These are phyloP conservation scores for Neurospora pannonica DNA, from an alignment of 495 filamentous ascomycete species.

Conservation along the genomic window DNA sequence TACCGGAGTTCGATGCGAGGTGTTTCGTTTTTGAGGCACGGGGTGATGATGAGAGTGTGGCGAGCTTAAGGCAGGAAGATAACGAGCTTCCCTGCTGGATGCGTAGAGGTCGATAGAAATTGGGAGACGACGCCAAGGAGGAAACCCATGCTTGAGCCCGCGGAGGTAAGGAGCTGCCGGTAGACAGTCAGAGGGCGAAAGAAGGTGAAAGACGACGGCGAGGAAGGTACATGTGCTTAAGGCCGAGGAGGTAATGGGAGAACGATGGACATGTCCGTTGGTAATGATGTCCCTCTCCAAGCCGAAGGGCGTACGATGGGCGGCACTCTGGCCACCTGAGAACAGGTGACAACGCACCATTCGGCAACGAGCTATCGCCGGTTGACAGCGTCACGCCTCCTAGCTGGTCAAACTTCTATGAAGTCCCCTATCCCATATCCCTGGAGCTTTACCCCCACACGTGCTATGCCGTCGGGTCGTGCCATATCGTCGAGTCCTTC, in stretches of 20 bases:
- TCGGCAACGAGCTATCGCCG: neutral
- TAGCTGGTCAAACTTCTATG: neutral
- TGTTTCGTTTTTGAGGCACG: neutral
- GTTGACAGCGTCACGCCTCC: neutral
- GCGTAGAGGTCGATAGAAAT: neutral
- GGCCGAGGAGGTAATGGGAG: neutral
- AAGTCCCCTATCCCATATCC: neutral
- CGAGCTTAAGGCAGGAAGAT: neutral
- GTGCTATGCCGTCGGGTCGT: neutral
- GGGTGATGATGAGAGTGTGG: neutral
- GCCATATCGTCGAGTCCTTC: neutral
- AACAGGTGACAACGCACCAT: neutral
- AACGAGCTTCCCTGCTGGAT: neutral
- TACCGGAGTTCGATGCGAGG: neutral
- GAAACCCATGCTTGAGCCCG: neutral
- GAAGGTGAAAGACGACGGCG: neutral
- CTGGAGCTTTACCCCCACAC: neutral
- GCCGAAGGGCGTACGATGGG: neutral
- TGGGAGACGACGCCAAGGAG: neutral
- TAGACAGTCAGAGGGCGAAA: neutral
- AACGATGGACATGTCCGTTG: neutral
- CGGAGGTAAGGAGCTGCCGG: neutral
- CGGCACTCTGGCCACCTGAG: neutral
- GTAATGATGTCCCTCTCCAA: neutral
- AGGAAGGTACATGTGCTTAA: neutral